Base-by-base conservation (phyloP, 768 basidiomycete genomes). In the Coprinellus aureogranulatus region DNA sequence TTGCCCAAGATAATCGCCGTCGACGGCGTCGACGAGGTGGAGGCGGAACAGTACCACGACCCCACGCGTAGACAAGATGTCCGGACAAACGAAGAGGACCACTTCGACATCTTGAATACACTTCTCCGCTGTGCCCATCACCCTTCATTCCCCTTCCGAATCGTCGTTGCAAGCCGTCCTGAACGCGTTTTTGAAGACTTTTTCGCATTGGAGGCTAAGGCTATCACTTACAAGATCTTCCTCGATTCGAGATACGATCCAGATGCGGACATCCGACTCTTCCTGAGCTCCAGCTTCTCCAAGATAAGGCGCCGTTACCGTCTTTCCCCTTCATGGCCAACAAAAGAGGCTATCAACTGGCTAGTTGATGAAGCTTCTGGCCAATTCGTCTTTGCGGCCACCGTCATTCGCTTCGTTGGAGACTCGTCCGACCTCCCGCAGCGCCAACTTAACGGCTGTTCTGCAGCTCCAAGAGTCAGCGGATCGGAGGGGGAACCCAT, bases 1-100 rank as follows among this genome's bases (percentile, higher is more conserved):
- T 16, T 20, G 37, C 53, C 39, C 20, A 54, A 42, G 39, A 23
- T 40, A 20, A 42, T 54, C 39, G 40, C 58, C 5, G 54, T 58
- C 26, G 60, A 61, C 46, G 60, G 60, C 9, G 23, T 61, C 3
- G 60, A 61, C 31, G 60, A 58, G 25, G 57, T 55, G 30, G 1
- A 42, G 4, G 56, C 47, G 23, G 41, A 18, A 8, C 41, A 44
- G 41, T 18, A 44, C 41, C 16, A 44, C 41, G 41, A 44, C 18
- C 41, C 41, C 8, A 5, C 41, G 20, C 41, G 41, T n/a, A 6
- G 20, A 22, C 10, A 22, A 16, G 6, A 8, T 10, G 20, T 44
- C 5, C 41, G 41, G 20, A 16, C 10, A n/a, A 44, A 34, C 9
- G 54, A 55, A 18, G 42, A 37, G 3, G 40, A 55, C 39, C 51